Base-by-base conservation (phyloP, 495 filamentous ascomycete species). In the Penicillium flavigenum region DNA sequence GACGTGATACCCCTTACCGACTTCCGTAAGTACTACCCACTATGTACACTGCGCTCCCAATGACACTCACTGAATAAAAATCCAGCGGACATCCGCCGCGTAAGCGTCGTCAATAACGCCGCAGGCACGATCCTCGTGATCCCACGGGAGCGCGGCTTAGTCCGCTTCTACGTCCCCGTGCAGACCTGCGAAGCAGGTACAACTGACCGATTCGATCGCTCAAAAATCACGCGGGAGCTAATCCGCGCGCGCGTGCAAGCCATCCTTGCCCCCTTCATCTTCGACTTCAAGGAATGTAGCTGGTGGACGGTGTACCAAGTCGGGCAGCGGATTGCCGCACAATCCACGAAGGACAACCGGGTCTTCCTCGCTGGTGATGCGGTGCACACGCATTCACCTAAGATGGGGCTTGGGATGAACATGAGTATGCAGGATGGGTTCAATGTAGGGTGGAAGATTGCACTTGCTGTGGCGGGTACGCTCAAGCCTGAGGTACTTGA, bases 381-480 rank as follows among this genome's bases (percentile, higher is more conserved):
- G 5, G 87, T 86, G 51, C 90, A 94, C 72, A 93, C 90, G 3
- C 90, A 92, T 69, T 85, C 81, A 44, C 89, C 90, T 5, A 92
- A 92, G 70, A 86, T 88, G n/a, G 90, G 88, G 1, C 87, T 92
- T 68, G 90, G 90, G 19, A 90, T 92, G 88, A 94, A 94, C 61
- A 85, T 89, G 32, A 87, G 86, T 12, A 89, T 95, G 76, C 81
- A 91, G 39, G 90, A 95, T 59, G 83, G 85, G 9, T 83, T 83
- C 60, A 92, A 93, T 69, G 74, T 94, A 8, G 88, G 84, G 3
- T 94, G 90, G 90, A 93, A 92, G 67, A 76, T 94, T 39, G 86
- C 86, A 46, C 77, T 83, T 17, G 86, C 88, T 14, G 80, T 86
- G 45, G 75, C 75, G 16, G 86, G 86, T 8, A 75, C 83, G 19